Evolutionary conservation across 2,329 filamentous ascomycete genomes (phyloP).

Genomic region (Colletotrichum zoysiae): DNA sequence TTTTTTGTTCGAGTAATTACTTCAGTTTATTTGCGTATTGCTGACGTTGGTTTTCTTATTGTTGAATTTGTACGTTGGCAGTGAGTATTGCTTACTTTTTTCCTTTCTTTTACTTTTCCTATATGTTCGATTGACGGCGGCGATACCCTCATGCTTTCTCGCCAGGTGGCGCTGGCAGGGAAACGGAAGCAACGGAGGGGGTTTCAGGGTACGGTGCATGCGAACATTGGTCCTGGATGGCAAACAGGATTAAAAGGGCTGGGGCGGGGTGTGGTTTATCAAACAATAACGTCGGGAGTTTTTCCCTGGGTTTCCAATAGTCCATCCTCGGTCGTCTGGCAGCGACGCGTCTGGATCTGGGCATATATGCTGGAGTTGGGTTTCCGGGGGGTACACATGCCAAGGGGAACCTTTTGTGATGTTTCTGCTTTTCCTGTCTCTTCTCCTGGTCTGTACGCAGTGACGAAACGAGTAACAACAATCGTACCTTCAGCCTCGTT

Average conservation of each 20-base stretch:
- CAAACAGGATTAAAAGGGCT: slow-evolving; percentile 32
- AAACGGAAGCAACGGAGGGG: slow-evolving; percentile 24
- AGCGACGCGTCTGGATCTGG: slow-evolving; percentile 9
- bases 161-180: slow-evolving; percentile 42
- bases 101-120: background rate
- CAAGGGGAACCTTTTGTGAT: slow-evolving; percentile 10
- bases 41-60: slow-evolving; percentile 1
- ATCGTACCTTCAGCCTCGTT: slow-evolving; percentile 3
- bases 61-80: slow-evolving; percentile 27
- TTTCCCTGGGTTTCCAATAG: slow-evolving; percentile 6
- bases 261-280: slow-evolving; percentile 10
- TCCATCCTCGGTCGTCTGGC: slow-evolving; percentile 15
- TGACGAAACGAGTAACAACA: slow-evolving; percentile 32
- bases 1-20: background rate
- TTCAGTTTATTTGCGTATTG: slow-evolving; percentile 6
- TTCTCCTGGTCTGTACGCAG: slow-evolving; percentile 25
- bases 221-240: slow-evolving; percentile 30
- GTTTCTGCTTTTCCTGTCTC: slow-evolving; percentile 6
- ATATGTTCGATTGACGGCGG: slow-evolving; percentile 14
- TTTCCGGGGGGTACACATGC: slow-evolving; percentile 12
- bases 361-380: slow-evolving; percentile 31
- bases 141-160: slow-evolving; percentile 41
- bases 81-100: background rate
- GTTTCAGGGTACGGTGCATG: slow-evolving; percentile 6
- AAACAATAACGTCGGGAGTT: slow-evolving; percentile 24